Evolutionary conservation across 2,329 filamentous ascomycete genomes (phyloP).

Genomic region (Botrytis cinerea): DNA sequence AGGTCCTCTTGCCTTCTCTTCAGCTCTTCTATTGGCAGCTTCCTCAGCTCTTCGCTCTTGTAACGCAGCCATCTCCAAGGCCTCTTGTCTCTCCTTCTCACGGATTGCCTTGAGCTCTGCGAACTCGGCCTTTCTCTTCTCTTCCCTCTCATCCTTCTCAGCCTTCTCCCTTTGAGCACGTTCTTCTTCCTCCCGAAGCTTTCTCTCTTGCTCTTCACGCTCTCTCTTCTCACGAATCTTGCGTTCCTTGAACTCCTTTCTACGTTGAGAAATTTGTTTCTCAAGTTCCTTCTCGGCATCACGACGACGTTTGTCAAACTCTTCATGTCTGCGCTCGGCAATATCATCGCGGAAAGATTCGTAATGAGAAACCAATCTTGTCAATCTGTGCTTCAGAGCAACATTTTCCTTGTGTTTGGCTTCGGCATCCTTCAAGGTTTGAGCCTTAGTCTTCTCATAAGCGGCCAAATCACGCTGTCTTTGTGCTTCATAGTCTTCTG

Average conservation of each 20-base stretch:
- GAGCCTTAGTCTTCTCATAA: slow-evolving; percentile 75
- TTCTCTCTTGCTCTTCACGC: slow-evolving; percentile 79
- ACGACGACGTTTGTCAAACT: slow-evolving; percentile 93
- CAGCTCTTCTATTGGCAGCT: slow-evolving; percentile 73
- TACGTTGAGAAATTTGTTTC: slow-evolving; percentile 82
- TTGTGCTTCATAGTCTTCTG: slow-evolving; percentile 82
- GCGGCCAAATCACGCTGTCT: slow-evolving; percentile 74
- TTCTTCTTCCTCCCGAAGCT: slow-evolving; percentile 82
- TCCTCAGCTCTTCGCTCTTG: slow-evolving; percentile 88
- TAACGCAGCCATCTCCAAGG: slow-evolving; percentile 61
- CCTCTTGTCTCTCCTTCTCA: slow-evolving; percentile 68
- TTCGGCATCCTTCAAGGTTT: slow-evolving; percentile 79
- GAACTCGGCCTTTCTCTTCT: slow-evolving; percentile 73
- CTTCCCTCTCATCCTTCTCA: slow-evolving; percentile 76
- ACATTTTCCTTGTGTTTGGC: slow-evolving; percentile 90
- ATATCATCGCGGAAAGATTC: slow-evolving; percentile 81
- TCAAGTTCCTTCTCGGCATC: slow-evolving; percentile 91
- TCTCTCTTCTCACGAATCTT: slow-evolving; percentile 81
- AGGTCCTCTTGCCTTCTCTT: slow-evolving; percentile 49
- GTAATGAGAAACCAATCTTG: slow-evolving; percentile 80
- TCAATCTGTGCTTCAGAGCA: slow-evolving; percentile 89
- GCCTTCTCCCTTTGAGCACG: slow-evolving; percentile 78
- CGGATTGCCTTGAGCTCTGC: slow-evolving; percentile 66
- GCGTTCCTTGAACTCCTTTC: slow-evolving; percentile 84
- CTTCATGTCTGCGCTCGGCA: slow-evolving; percentile 83